phyloP scores from a whole-genome alignment of 257 asterid genomes.

The Rhazya stricta region DNA sequence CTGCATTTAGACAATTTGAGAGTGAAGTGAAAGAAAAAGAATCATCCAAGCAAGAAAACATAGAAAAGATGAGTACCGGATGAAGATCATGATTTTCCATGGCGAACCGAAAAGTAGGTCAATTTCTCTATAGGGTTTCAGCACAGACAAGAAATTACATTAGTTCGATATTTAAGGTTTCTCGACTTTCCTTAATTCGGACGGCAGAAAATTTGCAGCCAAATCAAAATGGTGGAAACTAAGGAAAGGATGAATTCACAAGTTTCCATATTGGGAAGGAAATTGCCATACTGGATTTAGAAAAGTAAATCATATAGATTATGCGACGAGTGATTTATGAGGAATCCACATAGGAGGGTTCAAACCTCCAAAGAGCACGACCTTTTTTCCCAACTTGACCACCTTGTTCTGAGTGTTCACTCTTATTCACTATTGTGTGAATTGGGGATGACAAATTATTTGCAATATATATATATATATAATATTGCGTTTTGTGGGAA shows the following conservation, averaged over 20 bases:
- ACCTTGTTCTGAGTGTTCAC: too few relatives aligned
- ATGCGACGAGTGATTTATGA: too few relatives aligned
- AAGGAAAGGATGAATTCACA: neutral
- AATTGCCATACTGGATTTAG: too few relatives aligned
- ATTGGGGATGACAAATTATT: too few relatives aligned
- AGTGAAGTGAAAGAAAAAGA: too few relatives aligned
- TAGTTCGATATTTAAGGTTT: neutral
- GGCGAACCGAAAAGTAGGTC: neutral
- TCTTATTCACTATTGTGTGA: too few relatives aligned
- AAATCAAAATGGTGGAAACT: neutral
- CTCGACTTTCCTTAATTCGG: neutral
- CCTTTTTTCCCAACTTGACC: too few relatives aligned
- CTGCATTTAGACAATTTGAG: slow-evolving; percentile 7
- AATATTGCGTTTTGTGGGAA: too few relatives aligned
- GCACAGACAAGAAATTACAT: neutral
- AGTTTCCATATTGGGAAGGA: neutral
- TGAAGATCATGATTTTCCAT: slow-evolving; percentile 4
- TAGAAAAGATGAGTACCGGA: neutral
- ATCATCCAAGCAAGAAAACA: neutral
- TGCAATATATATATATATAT: too few relatives aligned
- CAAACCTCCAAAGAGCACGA: too few relatives aligned
- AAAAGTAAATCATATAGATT: too few relatives aligned
- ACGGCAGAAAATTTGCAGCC: neutral
- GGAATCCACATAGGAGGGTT: too few relatives aligned
- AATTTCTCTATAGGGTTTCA: neutral